A percentile compares a stretch with the other conserved stretches of the same genome.
Conservation (phyloP, 1,139 yeast genomes). For the Suhomyces terraborum region DNA sequence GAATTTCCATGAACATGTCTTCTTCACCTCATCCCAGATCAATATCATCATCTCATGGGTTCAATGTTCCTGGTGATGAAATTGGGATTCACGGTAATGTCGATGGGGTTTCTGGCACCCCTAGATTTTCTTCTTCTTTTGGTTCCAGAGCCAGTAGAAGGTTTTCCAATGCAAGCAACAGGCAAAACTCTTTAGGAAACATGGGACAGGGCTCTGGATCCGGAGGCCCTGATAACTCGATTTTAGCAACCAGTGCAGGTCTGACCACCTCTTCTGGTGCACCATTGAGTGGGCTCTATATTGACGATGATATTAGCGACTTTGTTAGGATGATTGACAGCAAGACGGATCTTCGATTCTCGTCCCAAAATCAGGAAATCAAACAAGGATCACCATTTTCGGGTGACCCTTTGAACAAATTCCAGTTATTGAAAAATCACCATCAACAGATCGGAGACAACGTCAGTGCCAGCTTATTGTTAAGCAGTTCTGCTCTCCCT, state of each 20-base stretch:
- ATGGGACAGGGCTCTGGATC: constrained; percentile 16
- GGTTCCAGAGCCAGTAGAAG: constrained; percentile 54
- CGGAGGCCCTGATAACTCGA: constrained; percentile 23
- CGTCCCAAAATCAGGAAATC: constrained; percentile 13
- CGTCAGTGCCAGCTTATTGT: constrained; percentile 46
- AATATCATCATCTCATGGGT: constrained; percentile 45
- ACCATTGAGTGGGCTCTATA: constrained; percentile 45
- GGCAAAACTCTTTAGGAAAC: constrained; percentile 29
- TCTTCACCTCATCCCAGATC: constrained; percentile 40
- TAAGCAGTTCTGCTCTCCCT: constrained; percentile 21
- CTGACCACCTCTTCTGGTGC: constrained; percentile 38
- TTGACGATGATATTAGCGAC: constrained; percentile 74
- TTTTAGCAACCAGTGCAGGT: constrained; percentile 39
- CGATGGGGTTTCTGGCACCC: constrained; percentile 35
- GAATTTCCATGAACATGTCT: constrained; percentile 12
- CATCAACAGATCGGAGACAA: constrained; percentile 56
- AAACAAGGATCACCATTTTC: constrained; percentile 9
- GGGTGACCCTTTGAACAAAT: constrained; percentile 37
- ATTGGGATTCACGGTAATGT: constrained; percentile 24
- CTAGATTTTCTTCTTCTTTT: constrained; percentile 57
- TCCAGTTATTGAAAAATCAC: constrained; percentile 41
- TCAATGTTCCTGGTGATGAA: constrained; percentile 28
- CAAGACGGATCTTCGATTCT: constrained; percentile 50
- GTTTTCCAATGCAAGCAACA: constrained; percentile 39
- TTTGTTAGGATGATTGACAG: constrained; percentile 83